Percentiles rank a stretch among this genome's conserved stretches.
Conservation (phyloP, 805 yeast genomes). For the Yarrowia divulgata region DNA sequence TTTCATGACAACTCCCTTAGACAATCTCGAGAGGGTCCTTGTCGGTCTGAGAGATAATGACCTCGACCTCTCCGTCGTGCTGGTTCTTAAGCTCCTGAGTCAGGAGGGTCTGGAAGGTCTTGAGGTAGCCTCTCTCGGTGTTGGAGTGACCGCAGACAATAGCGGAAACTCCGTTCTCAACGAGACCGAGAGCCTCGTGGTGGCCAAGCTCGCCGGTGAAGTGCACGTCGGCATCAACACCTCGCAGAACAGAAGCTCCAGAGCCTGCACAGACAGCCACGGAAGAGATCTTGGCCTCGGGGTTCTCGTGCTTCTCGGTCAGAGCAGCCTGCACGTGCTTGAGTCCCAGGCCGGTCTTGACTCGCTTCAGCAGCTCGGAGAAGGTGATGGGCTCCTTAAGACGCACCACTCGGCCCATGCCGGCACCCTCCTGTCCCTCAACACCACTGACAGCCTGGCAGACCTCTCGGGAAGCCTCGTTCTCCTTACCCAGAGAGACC, state of each 20-base stretch:
- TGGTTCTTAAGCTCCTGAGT: slow-evolving; percentile 51
- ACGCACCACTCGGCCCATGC: slow-evolving; percentile 79
- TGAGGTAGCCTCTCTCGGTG: slow-evolving; percentile 86
- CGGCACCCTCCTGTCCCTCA: slow-evolving; percentile 60
- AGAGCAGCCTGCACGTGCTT: slow-evolving; percentile 69
- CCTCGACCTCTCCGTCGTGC: slow-evolving; percentile 49
- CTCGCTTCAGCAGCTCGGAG: slow-evolving; percentile 55
- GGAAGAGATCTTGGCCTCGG: slow-evolving; percentile 49
- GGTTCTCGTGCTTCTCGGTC: slow-evolving; percentile 46
- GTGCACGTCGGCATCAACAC: slow-evolving; percentile 68
- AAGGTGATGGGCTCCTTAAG: slow-evolving; percentile 57
- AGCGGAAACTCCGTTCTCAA: slow-evolving; percentile 74
- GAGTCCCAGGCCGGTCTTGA: slow-evolving; percentile 64
- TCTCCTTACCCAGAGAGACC: slow-evolving; percentile 51
- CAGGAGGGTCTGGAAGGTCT: slow-evolving; percentile 60
- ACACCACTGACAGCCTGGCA: slow-evolving; percentile 56
- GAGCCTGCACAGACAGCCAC: slow-evolving; percentile 96
- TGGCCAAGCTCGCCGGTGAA: slow-evolving; percentile 95
- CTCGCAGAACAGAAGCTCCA: slow-evolving; percentile 75
- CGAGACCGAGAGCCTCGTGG: slow-evolving; percentile 79
- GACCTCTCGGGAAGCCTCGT: slow-evolving; percentile 49
- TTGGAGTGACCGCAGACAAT: slow-evolving; percentile 88
- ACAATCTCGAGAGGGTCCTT: slow-evolving; percentile 64
- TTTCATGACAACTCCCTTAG: slow-evolving; percentile 47
- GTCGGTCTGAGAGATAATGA: slow-evolving; percentile 64